Evolutionary conservation across 345 rosid species (phyloP).

Genomic region (Salix viminalis): DNA sequence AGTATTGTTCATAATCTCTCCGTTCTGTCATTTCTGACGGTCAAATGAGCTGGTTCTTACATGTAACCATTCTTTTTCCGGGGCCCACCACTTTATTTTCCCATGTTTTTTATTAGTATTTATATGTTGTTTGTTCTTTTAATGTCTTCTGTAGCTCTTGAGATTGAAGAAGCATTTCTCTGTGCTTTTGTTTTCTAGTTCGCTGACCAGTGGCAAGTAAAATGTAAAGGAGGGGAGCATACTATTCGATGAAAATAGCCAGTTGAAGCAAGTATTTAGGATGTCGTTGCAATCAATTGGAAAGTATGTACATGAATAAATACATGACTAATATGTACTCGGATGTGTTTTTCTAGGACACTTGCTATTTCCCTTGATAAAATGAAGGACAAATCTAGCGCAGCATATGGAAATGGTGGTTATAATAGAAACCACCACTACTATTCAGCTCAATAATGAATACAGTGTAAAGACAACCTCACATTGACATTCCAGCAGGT

Average conservation of each 20-base stretch:
- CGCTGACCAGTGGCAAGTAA: not conserved
- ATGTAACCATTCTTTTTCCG: no score
- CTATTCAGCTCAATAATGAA: not conserved
- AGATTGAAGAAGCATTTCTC: constrained; percentile 37
- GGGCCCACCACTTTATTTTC: no score
- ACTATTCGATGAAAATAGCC: not conserved
- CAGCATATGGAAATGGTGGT: constrained; percentile 3
- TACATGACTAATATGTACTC: not conserved
- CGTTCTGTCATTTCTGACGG: no score
- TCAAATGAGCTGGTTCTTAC: no score
- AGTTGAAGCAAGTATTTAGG: not conserved
- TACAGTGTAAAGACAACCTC: constrained; percentile 12
- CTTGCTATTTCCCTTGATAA: not conserved
- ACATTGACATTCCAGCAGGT: constrained; percentile 34
- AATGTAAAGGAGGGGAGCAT: not conserved
- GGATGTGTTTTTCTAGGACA: not conserved
- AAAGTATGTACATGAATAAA: not conserved
- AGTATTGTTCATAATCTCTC: no score
- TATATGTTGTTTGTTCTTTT: no score
- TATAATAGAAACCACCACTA: not conserved
- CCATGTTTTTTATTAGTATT: no score
- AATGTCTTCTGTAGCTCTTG: constrained; percentile 28
- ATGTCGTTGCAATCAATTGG: not conserved
- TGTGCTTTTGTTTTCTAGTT: not conserved
- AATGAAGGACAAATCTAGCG: not conserved